Conservation (phyloP, 2,329 filamentous ascomycete genomes). For the Aspergillus fructus region DNA sequence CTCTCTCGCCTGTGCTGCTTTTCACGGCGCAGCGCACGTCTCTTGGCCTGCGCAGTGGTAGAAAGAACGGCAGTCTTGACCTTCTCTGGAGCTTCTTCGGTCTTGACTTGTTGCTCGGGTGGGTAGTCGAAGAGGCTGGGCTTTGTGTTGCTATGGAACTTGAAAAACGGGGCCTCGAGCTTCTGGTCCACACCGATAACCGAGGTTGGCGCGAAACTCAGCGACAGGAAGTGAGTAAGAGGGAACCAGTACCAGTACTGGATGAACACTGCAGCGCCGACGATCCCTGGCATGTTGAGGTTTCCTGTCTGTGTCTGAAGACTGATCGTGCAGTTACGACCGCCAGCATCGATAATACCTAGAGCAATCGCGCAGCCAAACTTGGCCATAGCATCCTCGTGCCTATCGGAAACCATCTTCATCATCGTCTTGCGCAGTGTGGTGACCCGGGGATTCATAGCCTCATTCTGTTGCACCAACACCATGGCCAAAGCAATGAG, state of each 20-base stretch:
- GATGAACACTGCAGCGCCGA: constrained; percentile 96
- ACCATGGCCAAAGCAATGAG: constrained; percentile 96
- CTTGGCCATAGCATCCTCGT: constrained; percentile 99
- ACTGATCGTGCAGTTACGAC: constrained; percentile 96
- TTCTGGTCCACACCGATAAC: constrained; percentile 94
- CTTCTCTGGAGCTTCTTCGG: constrained; percentile 88
- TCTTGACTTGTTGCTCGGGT: constrained; percentile 91
- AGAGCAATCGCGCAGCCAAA: constrained; percentile 92
- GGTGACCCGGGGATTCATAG: constrained; percentile 95
- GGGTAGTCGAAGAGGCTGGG: constrained; percentile 98
- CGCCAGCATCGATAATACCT: constrained; percentile 96
- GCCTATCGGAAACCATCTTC: constrained; percentile 90
- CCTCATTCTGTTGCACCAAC: constrained; percentile 98
- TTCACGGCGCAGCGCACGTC: constrained; percentile 91
- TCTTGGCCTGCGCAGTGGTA: constrained; percentile 94
- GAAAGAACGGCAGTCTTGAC: constrained; percentile 95
- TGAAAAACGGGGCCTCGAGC: constrained; percentile 88
- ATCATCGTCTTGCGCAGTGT: constrained; percentile 88
- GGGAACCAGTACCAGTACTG: constrained; percentile 99
- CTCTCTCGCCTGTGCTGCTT: constrained; percentile 84
- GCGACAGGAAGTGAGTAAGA: constrained; percentile 91
- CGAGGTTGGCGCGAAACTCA: constrained; percentile 94
- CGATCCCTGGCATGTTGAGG: constrained; percentile 96
- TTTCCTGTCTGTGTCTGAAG: constrained; percentile 97
- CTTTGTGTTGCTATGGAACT: constrained; percentile 91